phyloP scores from a whole-genome alignment of 208 protist species.

The Crithidia fasciculata region DNA sequence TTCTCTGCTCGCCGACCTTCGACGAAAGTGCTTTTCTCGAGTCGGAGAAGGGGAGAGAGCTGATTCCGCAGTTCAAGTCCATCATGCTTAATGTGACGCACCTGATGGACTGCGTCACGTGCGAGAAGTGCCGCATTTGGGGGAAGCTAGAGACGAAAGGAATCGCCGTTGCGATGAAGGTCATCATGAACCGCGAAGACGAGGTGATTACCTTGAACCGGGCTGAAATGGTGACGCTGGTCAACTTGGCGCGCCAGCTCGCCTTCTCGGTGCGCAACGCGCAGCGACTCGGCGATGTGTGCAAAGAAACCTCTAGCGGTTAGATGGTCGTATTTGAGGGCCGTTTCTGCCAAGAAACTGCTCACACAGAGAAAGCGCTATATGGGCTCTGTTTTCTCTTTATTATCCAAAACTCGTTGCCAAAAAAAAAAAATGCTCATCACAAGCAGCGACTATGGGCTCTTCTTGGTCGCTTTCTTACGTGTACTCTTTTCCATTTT shows the following conservation, averaged over 20 bases:
- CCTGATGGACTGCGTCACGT: conserved; percentile 93
- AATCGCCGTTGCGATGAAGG: conserved; percentile 82
- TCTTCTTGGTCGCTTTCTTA: neutral
- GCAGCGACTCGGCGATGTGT: conserved; percentile 25
- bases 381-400: neutral
- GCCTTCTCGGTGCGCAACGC: conserved; percentile 75
- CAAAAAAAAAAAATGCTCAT: neutral
- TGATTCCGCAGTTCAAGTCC: conserved; percentile 77
- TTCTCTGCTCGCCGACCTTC: conserved; percentile 81
- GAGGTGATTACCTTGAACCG: conserved; percentile 46
- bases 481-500: conserved; percentile 7
- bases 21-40: conserved; percentile 82
- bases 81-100: conserved; percentile 84
- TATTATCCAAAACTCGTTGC: no score
- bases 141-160: conserved; percentile 90
- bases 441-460: neutral
- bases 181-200: conserved; percentile 60
- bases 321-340: neutral
- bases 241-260: conserved; percentile 85
- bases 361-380: neutral
- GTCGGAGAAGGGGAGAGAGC: conserved; percentile 49
- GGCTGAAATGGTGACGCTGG: conserved; percentile 79
- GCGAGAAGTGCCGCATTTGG: conserved; percentile 93
- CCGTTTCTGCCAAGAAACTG: neutral
- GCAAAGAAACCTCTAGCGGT: conserved; percentile 6